Evolutionary conservation across 1,284 basidiomycete genomes (phyloP).

Genomic region (Naganishia cerealis): DNA sequence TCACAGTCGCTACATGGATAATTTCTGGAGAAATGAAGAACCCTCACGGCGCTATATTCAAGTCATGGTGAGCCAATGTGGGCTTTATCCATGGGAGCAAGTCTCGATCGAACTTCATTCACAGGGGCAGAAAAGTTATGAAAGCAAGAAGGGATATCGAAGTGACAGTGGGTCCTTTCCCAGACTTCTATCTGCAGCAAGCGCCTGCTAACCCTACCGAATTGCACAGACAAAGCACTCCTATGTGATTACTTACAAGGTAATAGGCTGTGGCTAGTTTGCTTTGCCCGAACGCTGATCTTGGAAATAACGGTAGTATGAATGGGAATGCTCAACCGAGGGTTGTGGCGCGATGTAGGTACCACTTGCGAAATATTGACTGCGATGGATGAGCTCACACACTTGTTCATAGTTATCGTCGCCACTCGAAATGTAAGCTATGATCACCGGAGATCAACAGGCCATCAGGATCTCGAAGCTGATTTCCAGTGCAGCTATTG

Average conservation of each 20-base stretch:
- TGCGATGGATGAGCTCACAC: not conserved
- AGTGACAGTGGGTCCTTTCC: conserved; percentile 44
- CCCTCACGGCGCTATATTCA: conserved; percentile 51
- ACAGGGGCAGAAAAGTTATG: conserved; percentile 50
- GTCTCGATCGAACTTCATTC: not conserved
- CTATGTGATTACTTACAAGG: conserved; percentile 51
- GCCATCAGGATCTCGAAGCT: not conserved
- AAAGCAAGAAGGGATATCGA: conserved; percentile 46
- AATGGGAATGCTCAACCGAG: conserved; percentile 47
- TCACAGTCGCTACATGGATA: conserved; percentile 47
- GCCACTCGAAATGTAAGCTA: conserved; percentile 34
- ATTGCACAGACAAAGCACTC: conserved; percentile 47
- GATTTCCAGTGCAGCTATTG: conserved; percentile 42
- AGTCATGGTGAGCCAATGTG: conserved; percentile 43
- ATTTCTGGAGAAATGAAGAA: conserved; percentile 50
- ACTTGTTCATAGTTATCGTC: conserved; percentile 17
- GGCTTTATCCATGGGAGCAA: not conserved
- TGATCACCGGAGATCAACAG: not conserved
- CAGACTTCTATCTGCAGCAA: not conserved
- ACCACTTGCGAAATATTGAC: not conserved
- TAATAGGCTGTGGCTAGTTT: not conserved
- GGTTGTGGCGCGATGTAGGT: conserved; percentile 46
- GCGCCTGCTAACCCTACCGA: not conserved
- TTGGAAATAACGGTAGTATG: conserved; percentile 35
- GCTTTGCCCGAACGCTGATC: not conserved